A percentile compares a stretch with the other conserved stretches of the same genome.
Evolutionary conservation across 768 basidiomycete species (phyloP).

Genomic region (Boletales sp.): DNA sequence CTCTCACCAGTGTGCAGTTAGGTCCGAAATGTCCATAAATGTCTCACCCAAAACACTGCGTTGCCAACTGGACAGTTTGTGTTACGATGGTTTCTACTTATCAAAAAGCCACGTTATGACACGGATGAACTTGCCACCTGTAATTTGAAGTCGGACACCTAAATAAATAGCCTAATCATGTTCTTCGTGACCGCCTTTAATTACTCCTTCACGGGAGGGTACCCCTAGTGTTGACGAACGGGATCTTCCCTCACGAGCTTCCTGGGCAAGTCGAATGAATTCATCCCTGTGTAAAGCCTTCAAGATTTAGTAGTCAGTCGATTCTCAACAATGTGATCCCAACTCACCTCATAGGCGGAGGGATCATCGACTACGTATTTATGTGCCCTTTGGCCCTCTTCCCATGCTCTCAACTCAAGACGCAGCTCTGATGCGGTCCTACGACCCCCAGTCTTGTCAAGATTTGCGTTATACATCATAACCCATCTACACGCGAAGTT

Average conservation of each 20-base stretch:
- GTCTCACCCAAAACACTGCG: slow-evolving; percentile 4
- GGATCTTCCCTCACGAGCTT: slow-evolving; percentile 34
- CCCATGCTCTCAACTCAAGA: slow-evolving; percentile 56
- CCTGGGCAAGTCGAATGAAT: slow-evolving; percentile 33
- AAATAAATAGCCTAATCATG: slow-evolving; percentile 2
- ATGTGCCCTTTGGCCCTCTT: slow-evolving; percentile 42
- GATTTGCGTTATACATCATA: slow-evolving; percentile 66
- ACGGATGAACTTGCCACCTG: neutral
- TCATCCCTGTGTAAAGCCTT: slow-evolving; percentile 28
- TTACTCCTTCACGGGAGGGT: slow-evolving; percentile 19
- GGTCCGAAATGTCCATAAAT: neutral
- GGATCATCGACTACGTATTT: slow-evolving; percentile 36
- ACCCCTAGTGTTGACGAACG: slow-evolving; percentile 11
- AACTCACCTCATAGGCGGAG: slow-evolving; percentile 38
- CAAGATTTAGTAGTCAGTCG: neutral
- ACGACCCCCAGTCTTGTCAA: slow-evolving; percentile 53
- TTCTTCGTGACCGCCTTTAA: slow-evolving; percentile 38
- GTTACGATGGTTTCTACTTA: neutral
- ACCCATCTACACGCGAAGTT: slow-evolving; percentile 50
- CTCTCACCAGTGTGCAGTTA: neutral
- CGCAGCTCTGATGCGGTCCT: slow-evolving; percentile 46
- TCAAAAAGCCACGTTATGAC: neutral
- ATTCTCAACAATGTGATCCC: neutral
- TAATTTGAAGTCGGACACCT: neutral
- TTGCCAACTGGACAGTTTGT: neutral